Percentiles rank a stretch among this genome's conserved stretches.
Conservation (phyloP, 2,329 filamentous ascomycete species). For the Raffaelea ambrosiae region DNA sequence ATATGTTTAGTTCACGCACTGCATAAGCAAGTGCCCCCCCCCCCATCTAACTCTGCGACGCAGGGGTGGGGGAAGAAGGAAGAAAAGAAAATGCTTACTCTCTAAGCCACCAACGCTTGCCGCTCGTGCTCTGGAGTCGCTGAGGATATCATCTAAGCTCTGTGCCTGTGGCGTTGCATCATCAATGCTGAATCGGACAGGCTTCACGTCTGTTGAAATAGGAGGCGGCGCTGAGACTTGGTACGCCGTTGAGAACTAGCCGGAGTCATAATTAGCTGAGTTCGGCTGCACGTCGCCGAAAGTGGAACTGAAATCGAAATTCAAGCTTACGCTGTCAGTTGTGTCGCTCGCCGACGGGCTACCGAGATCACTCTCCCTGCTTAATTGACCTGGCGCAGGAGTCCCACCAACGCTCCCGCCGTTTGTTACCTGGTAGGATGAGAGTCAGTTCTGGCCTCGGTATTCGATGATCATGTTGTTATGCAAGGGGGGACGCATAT, state of each 20-base stretch:
- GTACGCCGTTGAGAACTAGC: not conserved
- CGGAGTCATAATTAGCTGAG: not conserved
- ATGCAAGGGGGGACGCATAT: no score
- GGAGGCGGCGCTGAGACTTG: slow-evolving; percentile 49
- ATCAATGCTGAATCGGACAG: slow-evolving; percentile 56
- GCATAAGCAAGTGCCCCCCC: no score
- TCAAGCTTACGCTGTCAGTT: not conserved
- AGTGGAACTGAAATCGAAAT: no score
- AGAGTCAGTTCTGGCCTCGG: no score
- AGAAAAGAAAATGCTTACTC: no score
- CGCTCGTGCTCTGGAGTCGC: slow-evolving; percentile 49
- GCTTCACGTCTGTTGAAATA: slow-evolving; percentile 66
- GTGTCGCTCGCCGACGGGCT: not conserved
- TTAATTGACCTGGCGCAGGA: not conserved
- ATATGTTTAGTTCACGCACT: slow-evolving; percentile 26
- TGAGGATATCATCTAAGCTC: slow-evolving; percentile 65
- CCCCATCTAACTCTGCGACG: no score
- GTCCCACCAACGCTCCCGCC: not conserved
- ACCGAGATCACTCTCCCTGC: not conserved
- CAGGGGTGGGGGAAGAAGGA: no score
- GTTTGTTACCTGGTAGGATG: not conserved
- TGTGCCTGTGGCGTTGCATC: slow-evolving; percentile 74
- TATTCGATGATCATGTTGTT: no score
- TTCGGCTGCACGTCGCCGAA: not conserved
- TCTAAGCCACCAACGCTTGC: slow-evolving; percentile 69